Percentiles rank a stretch among this genome's conserved stretches.
These are phyloP conservation scores for Alternaria solani DNA, from an alignment of 2,329 filamentous ascomycete genomes.

Conservation along the genomic window DNA sequence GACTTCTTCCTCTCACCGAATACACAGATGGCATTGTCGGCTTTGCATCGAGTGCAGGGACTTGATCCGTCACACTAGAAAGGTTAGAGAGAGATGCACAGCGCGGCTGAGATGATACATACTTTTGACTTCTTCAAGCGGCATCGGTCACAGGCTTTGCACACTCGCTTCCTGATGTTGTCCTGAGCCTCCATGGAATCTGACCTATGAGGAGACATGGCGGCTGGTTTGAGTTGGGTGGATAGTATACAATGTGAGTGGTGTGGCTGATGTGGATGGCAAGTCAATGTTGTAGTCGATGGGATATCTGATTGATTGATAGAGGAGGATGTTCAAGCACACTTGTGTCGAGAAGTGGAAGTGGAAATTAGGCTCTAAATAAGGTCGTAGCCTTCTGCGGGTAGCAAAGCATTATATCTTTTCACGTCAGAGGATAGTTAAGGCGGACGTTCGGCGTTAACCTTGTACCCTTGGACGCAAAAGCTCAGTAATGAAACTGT, in stretches of 20 bases:
- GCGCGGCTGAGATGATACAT: conserved; percentile 25
- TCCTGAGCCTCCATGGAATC: conserved; percentile 54
- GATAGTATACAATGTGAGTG: background rate
- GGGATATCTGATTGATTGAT: conserved; percentile 15
- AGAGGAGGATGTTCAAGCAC: conserved; percentile 5
- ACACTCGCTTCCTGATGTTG: conserved; percentile 67
- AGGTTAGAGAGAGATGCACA: conserved; percentile 16
- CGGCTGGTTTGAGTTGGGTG: conserved; percentile 6
- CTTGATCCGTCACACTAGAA: conserved; percentile 66
- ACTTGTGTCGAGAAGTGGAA: conserved; percentile 16
- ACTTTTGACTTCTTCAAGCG: conserved; percentile 73
- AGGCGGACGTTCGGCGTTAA: conserved; percentile 51
- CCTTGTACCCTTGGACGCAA: conserved; percentile 23
- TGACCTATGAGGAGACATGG: conserved; percentile 48
- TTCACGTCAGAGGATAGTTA: conserved; percentile 49
- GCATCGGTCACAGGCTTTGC: conserved; percentile 72
- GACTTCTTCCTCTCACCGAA: conserved; percentile 72
- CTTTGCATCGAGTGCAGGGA: conserved; percentile 68
- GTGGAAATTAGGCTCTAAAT: conserved; percentile 42
- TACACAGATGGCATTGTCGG: conserved; percentile 70
- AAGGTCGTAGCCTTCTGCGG: conserved; percentile 38
- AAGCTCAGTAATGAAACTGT: conserved; percentile 40
- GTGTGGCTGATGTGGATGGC: background rate
- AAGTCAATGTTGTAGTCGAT: conserved; percentile 11
- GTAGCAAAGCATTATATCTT: conserved; percentile 50